Evolutionary conservation across 768 basidiomycete species (phyloP).

Genomic region (Mrakia blollopis): DNA sequence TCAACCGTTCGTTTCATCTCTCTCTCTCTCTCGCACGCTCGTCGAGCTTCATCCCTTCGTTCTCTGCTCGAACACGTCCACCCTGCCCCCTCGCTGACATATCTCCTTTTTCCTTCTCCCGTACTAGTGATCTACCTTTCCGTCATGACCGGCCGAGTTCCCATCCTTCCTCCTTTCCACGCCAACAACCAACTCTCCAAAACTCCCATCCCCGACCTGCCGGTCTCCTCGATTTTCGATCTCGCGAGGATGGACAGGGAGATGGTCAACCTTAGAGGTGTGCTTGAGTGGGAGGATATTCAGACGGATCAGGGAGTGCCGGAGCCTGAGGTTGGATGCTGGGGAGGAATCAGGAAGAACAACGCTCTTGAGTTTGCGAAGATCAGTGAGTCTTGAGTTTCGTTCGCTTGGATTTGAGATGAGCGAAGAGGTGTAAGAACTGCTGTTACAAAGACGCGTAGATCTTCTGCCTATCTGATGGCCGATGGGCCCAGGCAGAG

Average conservation of each 20-base stretch:
- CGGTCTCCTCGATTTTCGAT: background rate
- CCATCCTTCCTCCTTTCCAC: slow-evolving; percentile 9
- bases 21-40: background rate
- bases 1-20: background rate
- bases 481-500: background rate
- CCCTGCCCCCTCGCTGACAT: too few species aligned
- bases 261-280: background rate
- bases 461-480: background rate
- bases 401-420: background rate
- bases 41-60: background rate
- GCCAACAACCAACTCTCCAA: slow-evolving; percentile 7
- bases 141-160: background rate
- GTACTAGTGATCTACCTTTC: slow-evolving; percentile 13
- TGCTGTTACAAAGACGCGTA: background rate
- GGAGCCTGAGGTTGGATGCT: background rate
- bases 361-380: background rate
- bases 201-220: background rate
- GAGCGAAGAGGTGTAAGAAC: background rate
- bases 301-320: background rate
- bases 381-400: background rate
- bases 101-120: background rate
- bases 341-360: background rate
- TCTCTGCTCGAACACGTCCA: background rate
- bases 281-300: background rate
- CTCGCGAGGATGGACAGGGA: background rate